Evolutionary conservation across 1,284 basidiomycete genomes (phyloP), one percentile per base, ranked within the genome.

Genomic region (Phenoliferia sp.): DNA sequence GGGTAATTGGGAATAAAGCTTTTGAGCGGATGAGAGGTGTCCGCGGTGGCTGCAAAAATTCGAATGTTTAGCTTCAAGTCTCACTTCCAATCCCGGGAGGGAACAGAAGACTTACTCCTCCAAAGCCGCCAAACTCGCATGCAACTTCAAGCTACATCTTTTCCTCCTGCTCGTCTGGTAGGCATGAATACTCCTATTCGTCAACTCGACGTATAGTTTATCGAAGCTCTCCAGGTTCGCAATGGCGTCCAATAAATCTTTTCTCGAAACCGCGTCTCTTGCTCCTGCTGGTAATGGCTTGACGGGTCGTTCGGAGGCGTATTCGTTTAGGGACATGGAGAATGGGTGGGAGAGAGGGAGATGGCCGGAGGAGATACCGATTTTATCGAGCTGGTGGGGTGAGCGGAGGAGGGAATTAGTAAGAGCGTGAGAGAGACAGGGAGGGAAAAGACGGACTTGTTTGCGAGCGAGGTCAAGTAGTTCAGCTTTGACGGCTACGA

Each of bases 111-210:
- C 89, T 74, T 81, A 94, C 91, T 89, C 79, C 73, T 96, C 90
- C 28, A 98, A 84, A 10, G 89, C 89, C 0, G 93, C 94, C 3
- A 97, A 82, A 74, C 85, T 87, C 2, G 88, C 89, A 74, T 92
- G 90, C 57, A 96, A 80, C 74, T 89, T 89, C 54, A 94, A 80
- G 1, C 90, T 90, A 74, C 90, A 92, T 75, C 94, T 90, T 59
- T 87, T 84, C 60, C 93, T 85, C 5, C 88, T 88, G 19, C 89
- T 87, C 67, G 86, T 87, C 55, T 87, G 87, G 75, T 92, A 96
- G 66, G 89, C 84, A 56, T 90, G 87, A 59, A 95, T 88, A 10
- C 90, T 88, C 59, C 88, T 87, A 74, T 90, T 90, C 2, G 90
- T 92, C 36, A 88, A 78, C 19, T 80, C 80, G 19, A 87, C 81